Evolutionary conservation across 2,329 filamentous ascomycete species (phyloP).

Genomic region (Monilinia polystroma): DNA sequence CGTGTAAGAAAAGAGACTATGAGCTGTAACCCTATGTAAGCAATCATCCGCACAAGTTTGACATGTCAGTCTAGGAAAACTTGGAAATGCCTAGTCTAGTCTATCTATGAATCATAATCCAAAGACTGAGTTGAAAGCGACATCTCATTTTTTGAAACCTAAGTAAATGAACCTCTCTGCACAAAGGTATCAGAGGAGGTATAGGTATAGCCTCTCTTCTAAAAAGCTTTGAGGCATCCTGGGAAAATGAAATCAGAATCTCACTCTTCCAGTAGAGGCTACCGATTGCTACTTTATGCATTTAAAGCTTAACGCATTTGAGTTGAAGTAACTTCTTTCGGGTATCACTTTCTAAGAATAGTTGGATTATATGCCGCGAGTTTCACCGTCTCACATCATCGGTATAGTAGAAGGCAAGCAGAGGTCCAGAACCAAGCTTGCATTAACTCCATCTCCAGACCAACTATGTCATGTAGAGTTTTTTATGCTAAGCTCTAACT

Average conservation of each 20-base stretch:
- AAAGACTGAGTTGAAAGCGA: too few relatives aligned
- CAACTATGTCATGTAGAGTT: slow-evolving; percentile 23
- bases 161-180: not conserved
- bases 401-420: not conserved
- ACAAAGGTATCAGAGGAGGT: too few relatives aligned
- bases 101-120: too few relatives aligned
- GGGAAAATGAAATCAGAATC: not conserved
- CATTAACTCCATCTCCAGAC: slow-evolving; percentile 23
- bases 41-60: too few relatives aligned
- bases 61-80: too few relatives aligned
- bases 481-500: slow-evolving; percentile 26
- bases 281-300: not conserved
- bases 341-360: not conserved
- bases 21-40: too few relatives aligned
- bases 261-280: not conserved
- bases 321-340: not conserved
- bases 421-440: slow-evolving; percentile 19
- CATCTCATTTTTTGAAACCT: too few relatives aligned
- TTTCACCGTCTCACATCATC: not conserved
- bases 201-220: not conserved
- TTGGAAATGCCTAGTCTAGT: too few relatives aligned
- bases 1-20: too few relatives aligned
- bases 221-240: not conserved
- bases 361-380: not conserved
- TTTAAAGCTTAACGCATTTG: not conserved